Base-by-base conservation (phyloP, 1,284 basidiomycete genomes). In the Irpex rosettiformis region DNA sequence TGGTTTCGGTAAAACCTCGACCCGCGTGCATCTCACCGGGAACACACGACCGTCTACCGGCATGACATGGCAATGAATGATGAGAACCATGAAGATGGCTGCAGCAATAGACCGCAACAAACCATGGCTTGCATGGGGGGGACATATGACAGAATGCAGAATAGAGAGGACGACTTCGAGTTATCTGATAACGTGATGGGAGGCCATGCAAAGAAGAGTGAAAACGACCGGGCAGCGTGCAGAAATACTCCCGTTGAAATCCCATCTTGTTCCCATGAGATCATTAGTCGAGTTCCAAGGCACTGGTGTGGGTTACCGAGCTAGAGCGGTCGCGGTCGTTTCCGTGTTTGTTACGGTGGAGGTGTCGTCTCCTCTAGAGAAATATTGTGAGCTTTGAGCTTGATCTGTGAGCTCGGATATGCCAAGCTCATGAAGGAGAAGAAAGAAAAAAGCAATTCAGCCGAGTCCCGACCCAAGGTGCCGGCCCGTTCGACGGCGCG, bases 191-290 rank as follows among this genome's bases (percentile, higher is more conserved):
- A 28, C 25, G 27, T 51, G 48, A 51, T 18, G 13, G n/a, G 7
- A 28, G 48, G 24, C 33, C 48, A 51, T 51, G 48, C 48, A 51
- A 51, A 22, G 48, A 51, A 51, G 48, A 16, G 13, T 45, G 43
- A 45, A 45, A 18, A 45, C 43, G 43, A 11, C 21, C 21, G 16
- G 18, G n/a, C 13, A 22, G 48, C 48, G 48, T 51, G 48, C 27
- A n/a, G 16, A 18, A 45, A 22, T 22, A n/a, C 13, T 7, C 43
- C 5, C 33, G 33, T 37, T 16, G 4, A 37, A 8, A 11, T 37
- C 33, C 11, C 33, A 16, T 37, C 33, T 37, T 37, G 10, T 37
- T 37, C 33, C 33, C 33, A 37, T 37, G 33, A 37, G 33, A 8
- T 37, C 33, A 37, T 37, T 37, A 37, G 33, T 8, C 10, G 16